Evolutionary conservation across 495 filamentous ascomycete species (phyloP), one percentile per base, ranked within the genome.

Genomic region (Choiromyces venosus): DNA sequence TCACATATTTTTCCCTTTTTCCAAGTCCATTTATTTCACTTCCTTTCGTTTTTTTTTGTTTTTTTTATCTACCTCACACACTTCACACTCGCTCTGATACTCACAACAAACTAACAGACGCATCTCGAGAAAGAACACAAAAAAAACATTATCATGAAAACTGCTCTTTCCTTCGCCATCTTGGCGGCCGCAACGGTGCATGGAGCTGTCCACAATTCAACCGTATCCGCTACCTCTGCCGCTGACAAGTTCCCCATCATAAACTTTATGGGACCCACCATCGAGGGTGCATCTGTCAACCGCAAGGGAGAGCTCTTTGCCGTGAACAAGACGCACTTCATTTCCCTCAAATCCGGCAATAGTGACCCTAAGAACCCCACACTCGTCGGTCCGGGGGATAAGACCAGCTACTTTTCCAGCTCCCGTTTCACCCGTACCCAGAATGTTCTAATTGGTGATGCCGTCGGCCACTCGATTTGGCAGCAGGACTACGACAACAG

Each of bases 281-380:
- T 77, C 38, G 66, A 71, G 29, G 75, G 75, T 4, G 67, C 67
- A n/a, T 77, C 75, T 7, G 75, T 77, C 37, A 65, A 74, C 37
- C n/a, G 19, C 18, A 7, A 16, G 21, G 75, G 75, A 19, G 66
- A 74, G 33, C 29, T 77, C 10, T 77, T 75, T 39, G 72, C 75
- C 33, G 75, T 77, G 14, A 74, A 77, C 72, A 29, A 71, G 40
- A 74, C 67, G 4, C 38, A 35, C 61, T 68, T 77, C 18, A 42
- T 71, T 21, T 71, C 72, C 14, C 75, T 77, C 36, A 40, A 68
- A 25, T 52, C 67, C 16, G 66, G 46, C 19, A 64, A 52, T 29
- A 36, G 65, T 7, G 56, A 66, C 56, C 67, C 56, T 2, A 12
- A 25, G 18, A 73, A 52, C 25, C 40, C 75, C 64, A 44, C 37